A percentile compares a stretch with the other conserved stretches of the same genome.
phyloP scores from a whole-genome alignment of 805 yeast genomes.

The Ogataea trehalophila region DNA sequence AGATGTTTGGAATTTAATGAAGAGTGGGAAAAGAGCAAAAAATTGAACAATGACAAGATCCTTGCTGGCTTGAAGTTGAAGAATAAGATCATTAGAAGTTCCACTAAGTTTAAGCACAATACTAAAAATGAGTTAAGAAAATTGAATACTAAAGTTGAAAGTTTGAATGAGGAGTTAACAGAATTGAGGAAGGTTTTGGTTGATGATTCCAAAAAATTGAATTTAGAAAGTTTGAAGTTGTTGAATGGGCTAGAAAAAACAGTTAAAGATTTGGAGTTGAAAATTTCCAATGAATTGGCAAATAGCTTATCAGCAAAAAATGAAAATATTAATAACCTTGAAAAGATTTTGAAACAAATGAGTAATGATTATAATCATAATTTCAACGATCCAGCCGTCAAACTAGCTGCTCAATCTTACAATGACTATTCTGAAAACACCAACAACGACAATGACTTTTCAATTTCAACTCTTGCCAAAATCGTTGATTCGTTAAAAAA shows the following conservation, averaged over 20 bases:
- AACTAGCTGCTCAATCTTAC: conserved; percentile 55
- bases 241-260: conserved; percentile 12
- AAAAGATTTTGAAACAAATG: conserved; percentile 45
- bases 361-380: conserved; percentile 67
- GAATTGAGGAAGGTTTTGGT: background rate
- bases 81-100: conserved; percentile 26
- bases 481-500: conserved; percentile 4
- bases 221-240: background rate
- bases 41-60: conserved; percentile 17
- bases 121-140: background rate
- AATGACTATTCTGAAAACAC: conserved; percentile 42
- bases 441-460: background rate
- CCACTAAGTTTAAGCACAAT: conserved; percentile 11
- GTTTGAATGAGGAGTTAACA: conserved; percentile 3
- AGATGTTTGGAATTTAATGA: conserved; percentile 47
- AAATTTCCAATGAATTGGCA: background rate
- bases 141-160: conserved; percentile 1
- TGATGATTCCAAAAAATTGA: background rate
- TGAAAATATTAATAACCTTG: conserved; percentile 32
- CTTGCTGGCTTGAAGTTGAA: conserved; percentile 34
- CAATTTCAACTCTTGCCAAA: background rate
- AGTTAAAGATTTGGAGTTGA: conserved; percentile 9
- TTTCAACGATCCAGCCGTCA: conserved; percentile 84
- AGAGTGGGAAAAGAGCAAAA: conserved; percentile 28
- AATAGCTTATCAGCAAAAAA: conserved; percentile 4